Evolutionary conservation across 805 yeast species (phyloP), one percentile per base, ranked within the genome.

Genomic region (Metschnikowia vanudenii): DNA sequence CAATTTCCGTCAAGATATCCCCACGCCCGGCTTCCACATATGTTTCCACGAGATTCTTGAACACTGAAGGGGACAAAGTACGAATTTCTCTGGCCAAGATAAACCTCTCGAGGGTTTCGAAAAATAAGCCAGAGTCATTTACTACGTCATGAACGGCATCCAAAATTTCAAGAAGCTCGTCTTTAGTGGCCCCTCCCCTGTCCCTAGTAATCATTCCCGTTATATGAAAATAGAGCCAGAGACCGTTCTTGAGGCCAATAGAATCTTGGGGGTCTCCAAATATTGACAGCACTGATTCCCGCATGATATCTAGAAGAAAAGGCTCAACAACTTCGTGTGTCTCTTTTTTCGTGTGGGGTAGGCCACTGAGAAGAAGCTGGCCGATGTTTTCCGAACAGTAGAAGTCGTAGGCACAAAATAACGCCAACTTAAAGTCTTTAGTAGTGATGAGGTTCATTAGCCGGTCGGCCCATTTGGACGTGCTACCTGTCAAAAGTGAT

Each of bases 391-490:
- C 51, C 41, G 69, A 60, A 26, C 56, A 53, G 51, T 79, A 88
- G 58, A 76, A 85, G 7, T 64, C 62, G 37, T 76, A 67, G 0
- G 86, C 84, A 13, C 75, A 66, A 2, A 67, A 62, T n/a, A 88
- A 69, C 0, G 95, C 91, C 2, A 62, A 67, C 5, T 76, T 61
- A 45, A 81, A 84, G 18, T 75, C 61, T 1, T 77, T 80, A 1
- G 64, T 53, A 10, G 76, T 68, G 39, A 88, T 67, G 11, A 78
- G 58, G 6, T 64, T 69, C 47, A 78, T 61, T 1, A 87, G 61
- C 22, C 73, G 68, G 53, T 85, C 91, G 0, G 84, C 88, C 96
- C 90, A 88, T 54, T 76, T 81, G 2, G 81, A 68, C 13, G 81
- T 63, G 19, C 80, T 69, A 0, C 91, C 96, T 2, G 82, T 72